A percentile compares a stretch with the other conserved stretches of the same genome.
phyloP scores from a whole-genome alignment of 2,329 filamentous ascomycete species.

The Emergomyces pasteurianus region DNA sequence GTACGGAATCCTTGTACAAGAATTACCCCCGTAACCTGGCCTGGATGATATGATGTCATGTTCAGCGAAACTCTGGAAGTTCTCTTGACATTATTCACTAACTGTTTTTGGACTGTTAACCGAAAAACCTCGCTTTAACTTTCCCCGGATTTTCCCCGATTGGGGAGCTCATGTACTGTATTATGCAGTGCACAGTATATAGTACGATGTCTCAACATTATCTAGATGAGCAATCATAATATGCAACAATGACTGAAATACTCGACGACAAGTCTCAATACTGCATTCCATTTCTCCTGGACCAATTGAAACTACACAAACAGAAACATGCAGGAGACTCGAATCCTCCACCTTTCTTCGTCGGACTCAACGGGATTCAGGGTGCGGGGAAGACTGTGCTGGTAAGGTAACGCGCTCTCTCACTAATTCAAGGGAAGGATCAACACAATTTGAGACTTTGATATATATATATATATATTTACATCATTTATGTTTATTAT shows the following conservation, averaged over 20 bases:
- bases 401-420: slow-evolving; percentile 31
- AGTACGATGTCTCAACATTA: no score
- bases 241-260: slow-evolving; percentile 38
- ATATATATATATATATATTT: no score
- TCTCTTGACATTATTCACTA: neutral
- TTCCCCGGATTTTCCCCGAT: neutral
- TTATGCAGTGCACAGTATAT: no score
- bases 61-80: neutral
- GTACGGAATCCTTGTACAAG: no score
- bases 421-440: no score
- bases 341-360: slow-evolving; percentile 56
- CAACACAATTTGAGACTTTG: no score
- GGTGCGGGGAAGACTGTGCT: slow-evolving; percentile 88
- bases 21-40: no score
- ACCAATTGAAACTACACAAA: slow-evolving; percentile 44
- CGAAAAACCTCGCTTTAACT: neutral
- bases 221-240: no score
- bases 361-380: slow-evolving; percentile 85
- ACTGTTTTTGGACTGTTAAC: neutral
- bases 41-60: neutral
- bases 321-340: slow-evolving; percentile 24
- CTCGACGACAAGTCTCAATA: slow-evolving; percentile 67
- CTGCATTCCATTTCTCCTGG: slow-evolving; percentile 65
- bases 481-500: neutral
- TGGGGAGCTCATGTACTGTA: no score